Percentiles rank a stretch among this genome's conserved stretches.
Evolutionary conservation across 116 monocot species (phyloP).

Genomic region (Zostera marina): DNA sequence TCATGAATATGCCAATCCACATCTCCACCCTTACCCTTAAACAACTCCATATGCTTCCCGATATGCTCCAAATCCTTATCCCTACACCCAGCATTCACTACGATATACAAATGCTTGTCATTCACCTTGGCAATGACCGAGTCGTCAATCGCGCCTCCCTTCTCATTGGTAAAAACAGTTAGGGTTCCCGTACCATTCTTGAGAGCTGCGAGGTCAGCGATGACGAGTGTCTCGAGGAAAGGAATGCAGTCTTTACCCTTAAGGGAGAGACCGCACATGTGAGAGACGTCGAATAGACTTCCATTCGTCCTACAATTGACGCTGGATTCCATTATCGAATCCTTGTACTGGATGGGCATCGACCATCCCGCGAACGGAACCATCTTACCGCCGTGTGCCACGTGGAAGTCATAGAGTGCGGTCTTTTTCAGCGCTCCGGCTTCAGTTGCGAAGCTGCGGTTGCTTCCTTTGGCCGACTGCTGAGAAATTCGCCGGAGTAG

Average conservation of each 20-base stretch:
- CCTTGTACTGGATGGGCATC: slow-evolving; percentile 98
- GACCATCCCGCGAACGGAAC: slow-evolving; percentile 97
- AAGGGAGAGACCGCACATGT: slow-evolving; percentile 99
- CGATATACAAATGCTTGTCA: slow-evolving; percentile 67
- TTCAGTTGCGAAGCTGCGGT: slow-evolving; percentile 20
- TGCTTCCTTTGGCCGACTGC: not conserved
- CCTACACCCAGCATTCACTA: slow-evolving; percentile 92
- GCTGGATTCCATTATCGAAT: slow-evolving; percentile 97
- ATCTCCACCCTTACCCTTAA: slow-evolving; percentile 65
- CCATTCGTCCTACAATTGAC: slow-evolving; percentile 74
- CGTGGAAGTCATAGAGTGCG: slow-evolving; percentile 82
- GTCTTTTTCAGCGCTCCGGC: slow-evolving; percentile 67
- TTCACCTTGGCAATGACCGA: slow-evolving; percentile 83
- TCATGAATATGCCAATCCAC: slow-evolving; percentile 87
- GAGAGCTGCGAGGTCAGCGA: slow-evolving; percentile 75
- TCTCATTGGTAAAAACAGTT: slow-evolving; percentile 94
- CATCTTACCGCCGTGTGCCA: slow-evolving; percentile 85
- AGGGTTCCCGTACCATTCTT: slow-evolving; percentile 62
- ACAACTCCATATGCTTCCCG: slow-evolving; percentile 81
- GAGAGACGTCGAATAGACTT: slow-evolving; percentile 89
- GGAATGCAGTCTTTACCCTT: slow-evolving; percentile 37
- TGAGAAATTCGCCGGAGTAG: slow-evolving; percentile 37
- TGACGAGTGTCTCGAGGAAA: slow-evolving; percentile 80
- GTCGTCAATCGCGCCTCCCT: slow-evolving; percentile 89
- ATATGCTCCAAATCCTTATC: slow-evolving; percentile 95